Base-by-base conservation (phyloP, 768 basidiomycete genomes). In the Amanita molliuscula region DNA sequence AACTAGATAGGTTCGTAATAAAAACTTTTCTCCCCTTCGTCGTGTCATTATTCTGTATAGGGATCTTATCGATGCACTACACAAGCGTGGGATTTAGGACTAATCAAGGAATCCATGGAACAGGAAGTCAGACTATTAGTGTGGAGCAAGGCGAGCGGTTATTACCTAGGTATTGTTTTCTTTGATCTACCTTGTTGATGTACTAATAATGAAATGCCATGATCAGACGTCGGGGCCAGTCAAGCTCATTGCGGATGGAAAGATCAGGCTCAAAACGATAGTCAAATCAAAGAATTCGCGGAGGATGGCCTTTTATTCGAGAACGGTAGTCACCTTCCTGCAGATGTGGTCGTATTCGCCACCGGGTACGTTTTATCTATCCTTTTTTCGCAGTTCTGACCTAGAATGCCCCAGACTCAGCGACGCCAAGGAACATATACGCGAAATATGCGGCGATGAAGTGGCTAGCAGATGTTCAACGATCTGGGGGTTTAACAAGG, bases 181-280 rank as follows among this genome's bases (percentile, higher is more conserved):
- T n/a, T 23, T 26, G 6, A 4, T 7, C 15, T n/a, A n/a, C 2
- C 7, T 38, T 38, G 3, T 7, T 38, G 23, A 1, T 18, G n/a
- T 36, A 9, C n/a, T 3, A 20, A 15, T 11, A 36, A 7, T 13
- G 21, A 44, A 54, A 26, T 25, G 51, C 23, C 25, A 41, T 44
- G 26, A 15, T 11, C 53, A 78, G 77, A 79, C 52, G 71, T 73
- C 34, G 79, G 79, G 16, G 75, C 74, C 2, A 74, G 73, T 52
- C 69, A 77, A n/a, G 59, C 62, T 77, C 48, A 76, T 84, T 53
- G 69, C 71, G 23, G 77, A 81, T 52, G 79, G 81, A 11, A 77
- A 81, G 59, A 82, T 84, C 67, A 81, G 81, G 61, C 62, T 84
- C 53, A 83, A 82, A n/a, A n/a, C n/a, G n/a, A n/a, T n/a, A n/a